Percentiles rank a stretch among this genome's conserved stretches.
Conservation (phyloP, 2,329 filamentous ascomycete genomes). For the Fusarium sp. region DNA sequence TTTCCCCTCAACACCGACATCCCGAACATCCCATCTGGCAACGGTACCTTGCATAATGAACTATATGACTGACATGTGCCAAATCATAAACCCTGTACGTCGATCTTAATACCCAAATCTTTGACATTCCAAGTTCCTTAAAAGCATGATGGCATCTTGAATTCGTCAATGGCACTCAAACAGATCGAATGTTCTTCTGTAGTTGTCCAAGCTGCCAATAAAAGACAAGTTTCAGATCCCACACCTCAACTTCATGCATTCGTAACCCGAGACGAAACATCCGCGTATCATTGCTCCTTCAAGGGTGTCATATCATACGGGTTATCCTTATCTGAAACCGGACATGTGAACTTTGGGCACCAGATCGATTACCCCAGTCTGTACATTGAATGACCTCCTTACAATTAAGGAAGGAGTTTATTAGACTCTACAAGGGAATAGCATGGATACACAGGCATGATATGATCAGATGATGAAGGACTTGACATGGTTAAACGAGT, state of each 20-base stretch:
- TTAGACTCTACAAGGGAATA: background rate
- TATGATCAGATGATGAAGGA: background rate
- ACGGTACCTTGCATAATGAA: background rate
- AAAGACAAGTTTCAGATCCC: background rate
- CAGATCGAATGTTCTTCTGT: background rate
- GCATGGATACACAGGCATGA: background rate
- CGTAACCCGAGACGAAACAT: slow-evolving; percentile 14
- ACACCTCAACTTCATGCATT: slow-evolving; percentile 6
- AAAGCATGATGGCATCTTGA: background rate
- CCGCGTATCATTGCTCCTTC: slow-evolving; percentile 13
- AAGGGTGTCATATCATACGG: background rate
- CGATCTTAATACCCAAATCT: slow-evolving; percentile 18
- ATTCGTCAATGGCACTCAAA: background rate
- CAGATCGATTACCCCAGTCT: background rate
- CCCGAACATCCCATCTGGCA: background rate
- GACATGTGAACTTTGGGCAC: background rate
- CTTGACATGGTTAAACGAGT: background rate
- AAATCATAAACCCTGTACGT: slow-evolving; percentile 16
- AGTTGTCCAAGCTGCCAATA: background rate
- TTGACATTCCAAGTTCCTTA: background rate
- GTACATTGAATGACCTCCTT: background rate
- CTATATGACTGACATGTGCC: background rate
- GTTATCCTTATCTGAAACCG: slow-evolving; percentile 18
- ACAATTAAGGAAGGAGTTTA: background rate
- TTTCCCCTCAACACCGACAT: background rate